These are phyloP conservation scores for Moelleriella libera DNA, from an alignment of 2,329 filamentous ascomycete species.

Conservation along the genomic window DNA sequence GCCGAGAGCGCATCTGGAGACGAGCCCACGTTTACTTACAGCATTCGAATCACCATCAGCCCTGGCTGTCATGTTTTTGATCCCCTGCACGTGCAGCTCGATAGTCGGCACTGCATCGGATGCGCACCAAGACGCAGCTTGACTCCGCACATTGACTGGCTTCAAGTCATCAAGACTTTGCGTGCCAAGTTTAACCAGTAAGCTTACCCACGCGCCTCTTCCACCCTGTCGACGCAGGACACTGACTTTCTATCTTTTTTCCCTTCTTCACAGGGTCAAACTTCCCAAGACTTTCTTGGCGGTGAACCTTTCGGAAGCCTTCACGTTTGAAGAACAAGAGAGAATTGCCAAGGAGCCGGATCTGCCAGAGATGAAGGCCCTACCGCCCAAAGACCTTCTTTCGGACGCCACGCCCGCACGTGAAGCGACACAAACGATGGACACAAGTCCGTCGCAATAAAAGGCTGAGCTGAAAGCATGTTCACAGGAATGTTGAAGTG, in stretches of 20 bases:
- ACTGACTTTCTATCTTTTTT: slow-evolving; percentile 7
- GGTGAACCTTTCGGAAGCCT: slow-evolving; percentile 49
- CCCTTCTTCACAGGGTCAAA: slow-evolving; percentile 37
- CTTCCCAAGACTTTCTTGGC: slow-evolving; percentile 52
- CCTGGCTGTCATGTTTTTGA: slow-evolving; percentile 95
- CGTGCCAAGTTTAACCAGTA: slow-evolving; percentile 91
- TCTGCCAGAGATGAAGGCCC: slow-evolving; percentile 31
- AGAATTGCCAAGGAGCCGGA: slow-evolving; percentile 33
- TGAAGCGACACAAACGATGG: too few species aligned
- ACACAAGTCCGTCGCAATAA: too few species aligned
- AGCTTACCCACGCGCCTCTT: slow-evolving; percentile 18
- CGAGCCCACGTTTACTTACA: slow-evolving; percentile 75
- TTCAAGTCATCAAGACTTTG: slow-evolving; percentile 89
- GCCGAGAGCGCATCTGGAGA: slow-evolving; percentile 26
- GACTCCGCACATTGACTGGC: slow-evolving; percentile 89
- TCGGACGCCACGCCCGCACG: slow-evolving; percentile 2
- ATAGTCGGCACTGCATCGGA: slow-evolving; percentile 91
- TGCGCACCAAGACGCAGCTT: slow-evolving; percentile 82
- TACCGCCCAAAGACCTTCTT: slow-evolving; percentile 15
- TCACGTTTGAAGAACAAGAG: slow-evolving; percentile 43
- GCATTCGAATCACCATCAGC: slow-evolving; percentile 88
- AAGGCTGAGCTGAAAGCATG: too few species aligned
- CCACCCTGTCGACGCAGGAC: slow-evolving; percentile 5
- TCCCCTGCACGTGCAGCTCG: slow-evolving; percentile 88
- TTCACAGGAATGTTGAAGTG: too few species aligned